phyloP scores from a whole-genome alignment of 495 filamentous ascomycete genomes.

The Penicillium waksmanii region DNA sequence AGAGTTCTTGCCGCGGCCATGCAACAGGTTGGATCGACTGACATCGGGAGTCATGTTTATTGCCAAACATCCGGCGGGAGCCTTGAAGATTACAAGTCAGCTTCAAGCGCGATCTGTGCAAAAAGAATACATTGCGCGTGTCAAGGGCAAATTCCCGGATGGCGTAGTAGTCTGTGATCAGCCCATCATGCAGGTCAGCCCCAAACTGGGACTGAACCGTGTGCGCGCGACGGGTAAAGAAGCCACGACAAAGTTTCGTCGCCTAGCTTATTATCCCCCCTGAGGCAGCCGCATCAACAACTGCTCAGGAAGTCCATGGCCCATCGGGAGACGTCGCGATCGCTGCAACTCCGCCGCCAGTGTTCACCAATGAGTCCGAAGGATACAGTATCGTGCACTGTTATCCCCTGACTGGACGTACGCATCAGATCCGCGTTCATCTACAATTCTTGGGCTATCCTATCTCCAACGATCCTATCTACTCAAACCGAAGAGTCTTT shows the following conservation, averaged over 20 bases:
- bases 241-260: constrained; percentile 86
- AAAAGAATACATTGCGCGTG: constrained; percentile 93
- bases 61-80: constrained; percentile 78
- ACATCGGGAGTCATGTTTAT: constrained; percentile 99
- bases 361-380: constrained; percentile 41
- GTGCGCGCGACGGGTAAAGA: constrained; percentile 90
- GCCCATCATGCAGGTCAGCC: constrained; percentile 91
- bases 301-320: constrained; percentile 17
- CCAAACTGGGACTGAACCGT: constrained; percentile 91
- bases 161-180: constrained; percentile 85
- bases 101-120: constrained; percentile 76
- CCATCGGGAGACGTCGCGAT: constrained; percentile 40
- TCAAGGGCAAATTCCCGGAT: constrained; percentile 85
- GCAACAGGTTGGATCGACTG: constrained; percentile 90
- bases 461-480: constrained; percentile 96
- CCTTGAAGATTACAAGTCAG: constrained; percentile 72
- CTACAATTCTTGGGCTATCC: constrained; percentile 93
- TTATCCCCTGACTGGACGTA: constrained; percentile 88
- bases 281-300: constrained; percentile 14
- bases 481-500: constrained; percentile 91
- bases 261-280: constrained; percentile 83
- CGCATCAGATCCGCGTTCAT: constrained; percentile 94
- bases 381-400: constrained; percentile 96
- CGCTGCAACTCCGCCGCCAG: constrained; percentile 35
- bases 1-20: constrained; percentile 77